Conservation (phyloP, 495 filamentous ascomycete species). For the Bryoglossum gracile region DNA sequence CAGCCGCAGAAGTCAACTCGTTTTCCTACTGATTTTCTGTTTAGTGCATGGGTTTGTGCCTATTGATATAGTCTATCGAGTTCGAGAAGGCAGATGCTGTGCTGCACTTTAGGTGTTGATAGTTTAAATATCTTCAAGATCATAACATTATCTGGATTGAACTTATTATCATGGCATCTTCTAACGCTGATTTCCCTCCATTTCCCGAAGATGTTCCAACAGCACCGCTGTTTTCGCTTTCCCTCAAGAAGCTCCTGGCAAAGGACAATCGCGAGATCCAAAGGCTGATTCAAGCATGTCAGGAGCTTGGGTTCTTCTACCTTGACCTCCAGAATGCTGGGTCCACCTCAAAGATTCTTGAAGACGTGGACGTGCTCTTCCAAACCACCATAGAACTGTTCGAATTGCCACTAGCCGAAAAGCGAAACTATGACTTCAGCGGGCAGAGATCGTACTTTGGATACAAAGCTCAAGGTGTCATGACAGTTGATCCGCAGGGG, state of each 20-base stretch:
- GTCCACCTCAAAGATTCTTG: constrained; percentile 38
- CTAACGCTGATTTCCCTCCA: no score
- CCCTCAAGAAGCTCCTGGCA: constrained; percentile 40
- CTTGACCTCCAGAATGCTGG: constrained; percentile 41
- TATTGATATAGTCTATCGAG: no score
- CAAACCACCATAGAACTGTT: constrained; percentile 39
- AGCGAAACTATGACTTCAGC: constrained; percentile 41
- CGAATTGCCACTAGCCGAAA: constrained; percentile 42
- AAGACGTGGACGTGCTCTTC: constrained; percentile 40
- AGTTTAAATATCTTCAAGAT: no score
- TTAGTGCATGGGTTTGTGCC: no score
- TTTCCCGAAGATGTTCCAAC: constrained; percentile 49
- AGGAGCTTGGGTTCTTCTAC: constrained; percentile 58
- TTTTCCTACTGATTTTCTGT: no score
- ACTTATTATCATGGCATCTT: no score
- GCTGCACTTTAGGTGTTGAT: no score
- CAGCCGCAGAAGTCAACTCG: no score
- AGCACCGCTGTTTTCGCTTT: constrained; percentile 47
- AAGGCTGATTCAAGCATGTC: constrained; percentile 40
- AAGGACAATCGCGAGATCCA: constrained; percentile 39
- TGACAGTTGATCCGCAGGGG: constrained; percentile 42
- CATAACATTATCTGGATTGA: no score
- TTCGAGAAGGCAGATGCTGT: no score
- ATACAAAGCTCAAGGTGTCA: constrained; percentile 47
- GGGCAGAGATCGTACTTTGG: constrained; percentile 32